phyloP scores from a whole-genome alignment of 257 asterid genomes.

The Solanum virginianum region DNA sequence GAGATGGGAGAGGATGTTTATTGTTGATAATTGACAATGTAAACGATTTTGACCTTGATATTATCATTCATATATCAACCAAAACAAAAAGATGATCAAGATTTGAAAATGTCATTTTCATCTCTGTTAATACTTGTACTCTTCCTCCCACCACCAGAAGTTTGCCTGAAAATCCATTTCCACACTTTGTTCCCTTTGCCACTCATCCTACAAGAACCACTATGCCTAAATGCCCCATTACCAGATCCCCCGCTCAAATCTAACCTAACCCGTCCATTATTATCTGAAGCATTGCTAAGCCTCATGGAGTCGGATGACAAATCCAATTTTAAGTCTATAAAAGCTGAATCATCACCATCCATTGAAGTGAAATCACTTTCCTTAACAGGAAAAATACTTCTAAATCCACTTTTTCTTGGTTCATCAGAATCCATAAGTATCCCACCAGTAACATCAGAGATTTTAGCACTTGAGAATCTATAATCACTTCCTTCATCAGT shows the following conservation, averaged over 20 bases:
- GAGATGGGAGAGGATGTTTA: neutral
- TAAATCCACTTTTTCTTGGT: neutral
- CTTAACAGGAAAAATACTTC: slow-evolving; percentile 51
- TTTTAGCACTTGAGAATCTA: slow-evolving; percentile 67
- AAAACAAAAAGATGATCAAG: neutral
- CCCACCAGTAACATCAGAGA: slow-evolving; percentile 68
- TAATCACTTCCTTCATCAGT: slow-evolving; percentile 48
- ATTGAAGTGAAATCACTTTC: slow-evolving; percentile 65
- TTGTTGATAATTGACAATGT: neutral
- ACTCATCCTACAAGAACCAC: slow-evolving; percentile 37
- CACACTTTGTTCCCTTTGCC: slow-evolving; percentile 46
- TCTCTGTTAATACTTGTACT: slow-evolving; percentile 21
- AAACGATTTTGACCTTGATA: neutral
- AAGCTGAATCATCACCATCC: slow-evolving; percentile 61
- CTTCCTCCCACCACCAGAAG: slow-evolving; percentile 35
- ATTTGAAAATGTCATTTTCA: slow-evolving; percentile 1
- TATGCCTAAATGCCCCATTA: neutral
- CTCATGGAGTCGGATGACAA: slow-evolving; percentile 25
- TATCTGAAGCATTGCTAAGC: slow-evolving; percentile 25
- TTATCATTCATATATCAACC: neutral
- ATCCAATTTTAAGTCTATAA: slow-evolving; percentile 73
- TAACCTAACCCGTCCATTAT: slow-evolving; percentile 1
- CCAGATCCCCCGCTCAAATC: neutral
- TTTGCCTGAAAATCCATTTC: slow-evolving; percentile 80
- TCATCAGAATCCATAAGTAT: slow-evolving; percentile 32